Percentiles rank a stretch among this genome's conserved stretches.
Conservation (phyloP, 306 rosid genomes). For the Potentilla sterilis region DNA sequence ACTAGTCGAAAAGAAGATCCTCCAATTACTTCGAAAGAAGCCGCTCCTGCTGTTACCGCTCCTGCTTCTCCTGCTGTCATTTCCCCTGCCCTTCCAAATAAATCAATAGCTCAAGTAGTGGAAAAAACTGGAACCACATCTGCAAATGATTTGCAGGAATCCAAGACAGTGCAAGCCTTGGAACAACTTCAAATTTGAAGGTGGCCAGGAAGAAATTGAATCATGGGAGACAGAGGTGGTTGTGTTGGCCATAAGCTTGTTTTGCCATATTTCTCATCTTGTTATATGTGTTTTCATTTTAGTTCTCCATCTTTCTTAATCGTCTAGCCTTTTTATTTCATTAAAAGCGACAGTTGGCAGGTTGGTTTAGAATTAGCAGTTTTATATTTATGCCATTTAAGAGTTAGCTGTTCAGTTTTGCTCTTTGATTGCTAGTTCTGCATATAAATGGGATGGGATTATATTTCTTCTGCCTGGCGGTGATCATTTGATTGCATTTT, state of each 20-base stretch:
- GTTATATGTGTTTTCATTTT: conserved; percentile 42
- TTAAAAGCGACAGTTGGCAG: conserved; percentile 55
- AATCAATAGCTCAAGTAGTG: conserved; percentile 38
- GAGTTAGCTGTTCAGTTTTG: conserved; percentile 38
- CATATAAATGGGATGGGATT: conserved; percentile 5
- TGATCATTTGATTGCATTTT: not conserved
- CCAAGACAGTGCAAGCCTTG: conserved; percentile 50
- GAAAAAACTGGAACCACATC: conserved; percentile 37
- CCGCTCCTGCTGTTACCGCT: conserved; percentile 28
- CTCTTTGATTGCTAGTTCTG: conserved; percentile 20
- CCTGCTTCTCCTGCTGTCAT: conserved; percentile 19
- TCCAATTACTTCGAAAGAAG: conserved; percentile 43
- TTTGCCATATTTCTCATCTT: conserved; percentile 41
- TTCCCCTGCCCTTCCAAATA: conserved; percentile 27
- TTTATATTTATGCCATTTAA: conserved; percentile 45
- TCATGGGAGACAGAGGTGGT: conserved; percentile 44
- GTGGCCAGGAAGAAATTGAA: conserved; percentile 27
- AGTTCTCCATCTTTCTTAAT: conserved; percentile 29
- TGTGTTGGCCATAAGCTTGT: conserved; percentile 45
- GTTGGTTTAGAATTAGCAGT: conserved; percentile 60
- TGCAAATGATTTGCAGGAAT: conserved; percentile 35
- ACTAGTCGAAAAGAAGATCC: conserved; percentile 38
- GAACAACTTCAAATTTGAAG: conserved; percentile 70
- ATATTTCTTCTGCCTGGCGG: not conserved
- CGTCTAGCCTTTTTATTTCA: conserved; percentile 44